These are phyloP conservation scores for Alternaria metachromatica DNA, from an alignment of 2,329 filamentous ascomycete genomes.

Conservation along the genomic window DNA sequence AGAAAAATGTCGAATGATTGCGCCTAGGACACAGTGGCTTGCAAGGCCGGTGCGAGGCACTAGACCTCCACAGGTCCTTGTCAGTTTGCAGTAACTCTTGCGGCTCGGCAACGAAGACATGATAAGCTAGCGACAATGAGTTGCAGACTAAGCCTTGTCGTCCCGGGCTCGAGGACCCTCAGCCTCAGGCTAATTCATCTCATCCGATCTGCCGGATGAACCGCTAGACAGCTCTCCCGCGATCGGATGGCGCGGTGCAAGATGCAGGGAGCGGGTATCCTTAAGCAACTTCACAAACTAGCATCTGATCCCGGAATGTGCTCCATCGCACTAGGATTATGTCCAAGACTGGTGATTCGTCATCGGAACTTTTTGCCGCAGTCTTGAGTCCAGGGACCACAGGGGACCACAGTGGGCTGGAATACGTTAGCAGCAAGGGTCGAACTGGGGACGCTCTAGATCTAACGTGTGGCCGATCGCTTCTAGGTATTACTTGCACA, in stretches of 20 bases:
- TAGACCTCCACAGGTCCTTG: background rate
- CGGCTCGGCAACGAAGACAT: background rate
- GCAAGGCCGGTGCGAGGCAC: background rate
- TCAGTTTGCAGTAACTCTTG: background rate
- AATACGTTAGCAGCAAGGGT: background rate
- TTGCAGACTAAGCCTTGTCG: background rate
- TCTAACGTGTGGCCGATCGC: background rate
- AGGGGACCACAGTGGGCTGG: background rate
- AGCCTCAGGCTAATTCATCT: background rate
- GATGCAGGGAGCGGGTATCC: background rate
- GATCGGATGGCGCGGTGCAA: background rate
- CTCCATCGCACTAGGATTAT: background rate
- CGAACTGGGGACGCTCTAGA: background rate
- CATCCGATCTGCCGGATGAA: background rate
- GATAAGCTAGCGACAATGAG: background rate
- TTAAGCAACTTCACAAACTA: background rate
- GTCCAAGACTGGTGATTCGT: background rate
- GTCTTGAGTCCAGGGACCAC: background rate
- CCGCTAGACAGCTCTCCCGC: slow-evolving; percentile 1
- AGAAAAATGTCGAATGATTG: background rate
- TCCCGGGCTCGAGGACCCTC: background rate
- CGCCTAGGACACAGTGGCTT: background rate
- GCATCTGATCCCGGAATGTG: background rate
- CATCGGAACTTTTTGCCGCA: background rate
- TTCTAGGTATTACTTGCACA: background rate